These are phyloP conservation scores for Hypoxylon sp. DNA, from an alignment of 2,329 filamentous ascomycete genomes.

Conservation along the genomic window DNA sequence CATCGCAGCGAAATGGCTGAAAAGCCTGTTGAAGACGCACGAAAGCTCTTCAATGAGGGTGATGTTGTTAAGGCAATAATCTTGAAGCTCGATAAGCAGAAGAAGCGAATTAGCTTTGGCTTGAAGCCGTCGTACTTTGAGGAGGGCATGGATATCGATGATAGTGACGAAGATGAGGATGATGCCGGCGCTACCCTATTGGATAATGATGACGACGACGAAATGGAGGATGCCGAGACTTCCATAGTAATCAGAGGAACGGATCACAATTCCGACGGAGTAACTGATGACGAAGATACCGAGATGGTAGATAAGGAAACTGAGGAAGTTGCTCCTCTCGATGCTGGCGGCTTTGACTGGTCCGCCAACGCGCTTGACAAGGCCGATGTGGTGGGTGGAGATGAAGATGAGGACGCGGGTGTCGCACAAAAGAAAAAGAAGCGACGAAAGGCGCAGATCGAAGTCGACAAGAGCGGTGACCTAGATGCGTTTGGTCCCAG, in stretches of 20 bases:
- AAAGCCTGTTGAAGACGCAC: conserved; percentile 84
- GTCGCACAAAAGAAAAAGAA: conserved; percentile 76
- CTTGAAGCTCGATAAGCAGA: conserved; percentile 80
- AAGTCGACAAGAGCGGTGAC: conserved; percentile 92
- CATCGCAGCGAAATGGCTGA: conserved; percentile 95
- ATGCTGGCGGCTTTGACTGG: conserved; percentile 89
- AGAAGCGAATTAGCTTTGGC: conserved; percentile 87
- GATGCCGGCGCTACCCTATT: conserved; percentile 63
- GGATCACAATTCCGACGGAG: conserved; percentile 59
- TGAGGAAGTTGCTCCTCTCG: conserved; percentile 69
- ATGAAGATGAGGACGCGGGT: conserved; percentile 60
- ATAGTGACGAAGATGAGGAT: conserved; percentile 58
- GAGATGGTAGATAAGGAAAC: conserved; percentile 60
- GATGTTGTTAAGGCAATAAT: conserved; percentile 95
- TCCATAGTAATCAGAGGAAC: conserved; percentile 64
- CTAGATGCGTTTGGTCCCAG: conserved; percentile 91
- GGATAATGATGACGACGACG: conserved; percentile 62
- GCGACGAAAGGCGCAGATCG: conserved; percentile 80
- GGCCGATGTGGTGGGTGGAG: conserved; percentile 65
- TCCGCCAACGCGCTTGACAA: conserved; percentile 77
- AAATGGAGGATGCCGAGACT: conserved; percentile 63
- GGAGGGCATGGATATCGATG: conserved; percentile 66
- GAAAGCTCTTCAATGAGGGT: conserved; percentile 89
- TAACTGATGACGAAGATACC: conserved; percentile 61
- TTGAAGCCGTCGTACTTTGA: conserved; percentile 94